Base-by-base conservation (phyloP, 2,329 filamentous ascomycete species). In the Colletotrichum godetiae region DNA sequence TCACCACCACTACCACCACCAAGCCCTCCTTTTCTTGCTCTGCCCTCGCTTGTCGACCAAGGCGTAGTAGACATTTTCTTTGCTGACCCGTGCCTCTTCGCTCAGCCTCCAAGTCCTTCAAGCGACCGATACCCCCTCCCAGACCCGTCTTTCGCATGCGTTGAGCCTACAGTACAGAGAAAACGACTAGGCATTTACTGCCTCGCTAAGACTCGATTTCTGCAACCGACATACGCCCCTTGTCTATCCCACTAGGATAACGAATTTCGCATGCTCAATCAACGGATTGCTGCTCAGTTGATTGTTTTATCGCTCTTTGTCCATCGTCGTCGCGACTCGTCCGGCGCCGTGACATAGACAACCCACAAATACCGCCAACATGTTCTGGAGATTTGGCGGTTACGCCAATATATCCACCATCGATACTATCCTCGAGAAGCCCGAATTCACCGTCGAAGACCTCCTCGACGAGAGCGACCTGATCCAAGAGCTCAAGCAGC, bases 341-440 rank as follows among this genome's bases (percentile, higher is more conserved):
- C 69, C 55, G 77, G 77, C 73, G 79, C 80, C 68, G 76, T 80
- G 74, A 79, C 77, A 67, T 79, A 79, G 74, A 60, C 22, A 63
- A 46, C 49, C 58, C 27, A 27, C 27, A 61, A 72, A 58, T 67
- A 49, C 79, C 79, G 82, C 81, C 92, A 96, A 84, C 88, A 99
- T 99, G 97, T 99, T 99, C 86, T 99, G 97, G 97, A 93, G 96
- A 86, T 99, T 98, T 89, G 96, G 97, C 89, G 95, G 95, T 81
- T 98, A 98, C 89, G 94, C 95, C 88, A 97, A 95, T 89, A 93
- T 98, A 85, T 98, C 96, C 80, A 93, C 95, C 81, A 95, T 99
- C 84, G 97, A 98, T 85, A 95, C 93, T 78, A 94, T 99, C 80
- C 95, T 99, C 82, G 97, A 99, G 82, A 98, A 98, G 85, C 92